These are phyloP conservation scores for Aspergillus bombycis DNA, from an alignment of 2,329 filamentous ascomycete genomes.

Conservation along the genomic window DNA sequence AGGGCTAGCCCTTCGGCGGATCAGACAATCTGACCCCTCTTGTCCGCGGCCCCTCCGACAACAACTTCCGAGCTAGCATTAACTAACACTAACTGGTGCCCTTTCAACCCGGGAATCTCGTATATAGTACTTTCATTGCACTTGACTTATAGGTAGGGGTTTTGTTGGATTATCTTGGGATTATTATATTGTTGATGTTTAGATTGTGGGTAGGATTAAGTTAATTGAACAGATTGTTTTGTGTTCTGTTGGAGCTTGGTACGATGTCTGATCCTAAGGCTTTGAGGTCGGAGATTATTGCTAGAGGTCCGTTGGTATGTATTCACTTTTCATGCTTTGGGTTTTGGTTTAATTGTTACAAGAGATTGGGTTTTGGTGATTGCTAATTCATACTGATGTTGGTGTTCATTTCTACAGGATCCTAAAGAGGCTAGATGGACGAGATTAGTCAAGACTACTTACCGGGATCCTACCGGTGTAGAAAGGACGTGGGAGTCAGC, in stretches of 20 bases:
- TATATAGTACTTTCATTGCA: too few species aligned
- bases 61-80: neutral
- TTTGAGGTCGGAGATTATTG: neutral
- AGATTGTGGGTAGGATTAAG: neutral
- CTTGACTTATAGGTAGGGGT: neutral
- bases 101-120: too few species aligned
- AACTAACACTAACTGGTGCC: too few species aligned
- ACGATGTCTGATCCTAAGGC: neutral
- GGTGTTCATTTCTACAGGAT: conserved; percentile 28
- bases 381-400: neutral
- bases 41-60: neutral
- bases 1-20: conserved; percentile 3
- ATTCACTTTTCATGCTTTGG: neutral
- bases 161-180: neutral
- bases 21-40: neutral
- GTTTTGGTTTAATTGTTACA: neutral
- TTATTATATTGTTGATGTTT: neutral
- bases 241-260: neutral
- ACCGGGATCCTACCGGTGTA: conserved; percentile 47
- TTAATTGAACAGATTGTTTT: neutral
- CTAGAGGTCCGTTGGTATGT: conserved; percentile 3
- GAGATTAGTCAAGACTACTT: conserved; percentile 46
- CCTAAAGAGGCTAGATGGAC: conserved; percentile 47
- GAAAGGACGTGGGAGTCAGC: conserved; percentile 50
- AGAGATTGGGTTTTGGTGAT: too few species aligned